Evolutionary conservation across 495 filamentous ascomycete species (phyloP), one percentile per base, ranked within the genome.

Genomic region (Penicillium fimorum): DNA sequence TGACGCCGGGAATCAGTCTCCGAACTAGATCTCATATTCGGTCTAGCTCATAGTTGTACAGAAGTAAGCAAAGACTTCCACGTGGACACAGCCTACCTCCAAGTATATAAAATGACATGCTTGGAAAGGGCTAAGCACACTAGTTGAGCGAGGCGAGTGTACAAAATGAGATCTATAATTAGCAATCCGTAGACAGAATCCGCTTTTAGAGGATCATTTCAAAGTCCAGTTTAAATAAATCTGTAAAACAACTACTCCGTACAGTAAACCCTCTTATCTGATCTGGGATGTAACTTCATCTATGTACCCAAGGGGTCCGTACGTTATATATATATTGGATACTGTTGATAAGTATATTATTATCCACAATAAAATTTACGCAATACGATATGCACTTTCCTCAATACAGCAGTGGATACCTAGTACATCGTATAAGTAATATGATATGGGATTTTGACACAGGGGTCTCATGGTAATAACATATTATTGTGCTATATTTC

Each of bases 1-100:
- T 32, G 7, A 11, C 9, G 17, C 45, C 47, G 47, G 33, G 47
- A 40, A 35, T 37, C 20, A 22, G 47, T 50, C 47, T 50, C 47
- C 47, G 47, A 27, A 7, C 47, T 35, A 12, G 35, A n/a, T 37
- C 35, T 37, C 12, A 35, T 5, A 35, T 35, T 35, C 11, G 12
- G 32, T 35, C 32, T 35, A 32, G 29, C 7, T 32, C 12, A 11
- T 13, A 35, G 22, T 22, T 22, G 22, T 22, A 27, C 35, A 37
- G 12, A 15, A 37, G 32, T 35, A 37, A 15, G 1, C 32, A 35
- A 13, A 35, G 12, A 4, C 12, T 35, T 4, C 5, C 29, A 10
- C 12, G 5, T 37, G 35, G 15, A n/a, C 5, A 37, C 2, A 37
- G 7, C 13, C 15, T 15, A 37, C 2, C 35, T 37, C 5, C 15